phyloP scores from a whole-genome alignment of 768 basidiomycete species.

The Hemileccinum rubropunctum region DNA sequence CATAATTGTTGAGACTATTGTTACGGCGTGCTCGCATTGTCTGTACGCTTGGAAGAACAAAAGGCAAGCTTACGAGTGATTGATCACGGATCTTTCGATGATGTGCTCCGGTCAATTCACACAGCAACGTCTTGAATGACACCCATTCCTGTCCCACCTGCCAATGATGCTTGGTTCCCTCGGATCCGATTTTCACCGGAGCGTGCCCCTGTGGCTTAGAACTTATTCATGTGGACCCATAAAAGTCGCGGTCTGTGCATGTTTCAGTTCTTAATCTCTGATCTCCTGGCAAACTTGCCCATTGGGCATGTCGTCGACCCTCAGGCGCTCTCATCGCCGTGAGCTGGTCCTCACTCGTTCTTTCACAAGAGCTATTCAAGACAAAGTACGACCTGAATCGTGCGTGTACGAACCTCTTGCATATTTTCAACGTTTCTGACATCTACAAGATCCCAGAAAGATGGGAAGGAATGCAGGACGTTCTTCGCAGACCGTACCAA shows the following conservation, averaged over 20 bases:
- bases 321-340: conserved; percentile 47
- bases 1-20: too few species aligned
- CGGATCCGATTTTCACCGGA: conserved; percentile 15
- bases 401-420: conserved; percentile 19
- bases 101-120: background rate
- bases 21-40: too few species aligned
- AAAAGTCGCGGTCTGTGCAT: conserved; percentile 24
- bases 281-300: conserved; percentile 16
- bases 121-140: background rate
- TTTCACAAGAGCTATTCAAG: conserved; percentile 46
- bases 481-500: conserved; percentile 23
- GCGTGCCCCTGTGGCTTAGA: conserved; percentile 30
- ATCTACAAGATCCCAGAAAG: conserved; percentile 12
- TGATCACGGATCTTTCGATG: too few species aligned
- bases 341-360: conserved; percentile 50
- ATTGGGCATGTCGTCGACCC: conserved; percentile 38
- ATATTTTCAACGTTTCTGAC: conserved; percentile 3
- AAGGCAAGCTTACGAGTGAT: too few species aligned
- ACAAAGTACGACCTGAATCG: conserved; percentile 34
- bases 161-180: background rate
- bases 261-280: conserved; percentile 11
- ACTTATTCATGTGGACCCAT: conserved; percentile 22
- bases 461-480: conserved; percentile 20
- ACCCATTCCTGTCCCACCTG: too few species aligned
- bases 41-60: too few species aligned